Evolutionary conservation across 176 grass and related monocot species (phyloP).

Genomic region (Tillandsia fasciculata): DNA sequence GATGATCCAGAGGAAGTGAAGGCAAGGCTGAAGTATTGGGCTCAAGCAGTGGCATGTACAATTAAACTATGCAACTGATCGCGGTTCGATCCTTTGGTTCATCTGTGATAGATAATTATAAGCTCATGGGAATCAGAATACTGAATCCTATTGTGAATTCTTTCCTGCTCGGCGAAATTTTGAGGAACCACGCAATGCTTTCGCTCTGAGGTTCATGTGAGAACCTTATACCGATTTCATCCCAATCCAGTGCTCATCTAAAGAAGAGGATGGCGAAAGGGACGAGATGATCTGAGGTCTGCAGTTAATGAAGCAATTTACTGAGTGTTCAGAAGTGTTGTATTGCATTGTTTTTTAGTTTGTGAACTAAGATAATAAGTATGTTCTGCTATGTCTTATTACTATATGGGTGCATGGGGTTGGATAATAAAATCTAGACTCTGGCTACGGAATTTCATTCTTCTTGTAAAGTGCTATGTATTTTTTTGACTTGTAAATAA

Average conservation of each 20-base stretch:
- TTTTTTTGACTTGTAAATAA: too few relatives aligned
- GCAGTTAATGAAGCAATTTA: background rate
- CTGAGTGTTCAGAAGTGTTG: background rate
- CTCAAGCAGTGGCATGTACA: constrained; percentile 77
- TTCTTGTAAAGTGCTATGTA: too few relatives aligned
- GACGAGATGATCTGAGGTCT: background rate
- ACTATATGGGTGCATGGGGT: too few relatives aligned
- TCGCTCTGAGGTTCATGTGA: background rate
- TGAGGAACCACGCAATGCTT: background rate
- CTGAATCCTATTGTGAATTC: background rate
- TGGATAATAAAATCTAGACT: too few relatives aligned
- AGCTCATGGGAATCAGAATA: background rate
- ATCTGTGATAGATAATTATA: background rate
- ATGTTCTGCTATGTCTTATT: too few relatives aligned
- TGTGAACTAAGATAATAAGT: too few relatives aligned
- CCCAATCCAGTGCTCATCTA: background rate
- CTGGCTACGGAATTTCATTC: too few relatives aligned
- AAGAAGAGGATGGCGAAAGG: background rate
- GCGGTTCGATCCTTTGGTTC: constrained; percentile 4
- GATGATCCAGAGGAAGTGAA: constrained; percentile 74
- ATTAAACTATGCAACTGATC: constrained; percentile 65
- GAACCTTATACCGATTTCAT: background rate
- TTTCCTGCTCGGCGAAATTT: background rate
- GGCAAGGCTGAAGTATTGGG: constrained; percentile 78
- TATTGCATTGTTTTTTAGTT: background rate